Evolutionary conservation across 2,329 filamentous ascomycete genomes (phyloP).

Genomic region (Ophiostoma sp.): DNA sequence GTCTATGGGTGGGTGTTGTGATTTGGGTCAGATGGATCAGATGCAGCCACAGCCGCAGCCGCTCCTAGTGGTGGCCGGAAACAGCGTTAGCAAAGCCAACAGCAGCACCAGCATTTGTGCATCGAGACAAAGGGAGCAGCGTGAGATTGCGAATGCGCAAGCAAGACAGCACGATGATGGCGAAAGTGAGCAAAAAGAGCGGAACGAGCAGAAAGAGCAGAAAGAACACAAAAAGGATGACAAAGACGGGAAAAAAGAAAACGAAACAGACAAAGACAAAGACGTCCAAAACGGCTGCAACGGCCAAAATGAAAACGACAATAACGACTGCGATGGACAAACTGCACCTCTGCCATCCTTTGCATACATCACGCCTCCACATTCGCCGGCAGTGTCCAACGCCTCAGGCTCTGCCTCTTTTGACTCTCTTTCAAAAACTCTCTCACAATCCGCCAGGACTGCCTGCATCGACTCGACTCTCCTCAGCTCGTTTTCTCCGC

Average conservation of each 20-base stretch:
- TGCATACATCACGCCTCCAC: constrained; percentile 12
- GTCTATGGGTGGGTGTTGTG: constrained; percentile 8
- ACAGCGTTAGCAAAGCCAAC: constrained; percentile 4
- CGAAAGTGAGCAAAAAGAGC: neutral
- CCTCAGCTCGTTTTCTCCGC: neutral
- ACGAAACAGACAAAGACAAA: neutral
- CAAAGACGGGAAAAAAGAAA: neutral
- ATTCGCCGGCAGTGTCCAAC: neutral
- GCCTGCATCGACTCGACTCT: constrained; percentile 12
- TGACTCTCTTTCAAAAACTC: neutral
- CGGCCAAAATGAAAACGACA: neutral
- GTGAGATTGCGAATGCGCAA: constrained; percentile 24
- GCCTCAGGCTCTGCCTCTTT: neutral
- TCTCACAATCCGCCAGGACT: neutral
- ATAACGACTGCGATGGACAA: neutral
- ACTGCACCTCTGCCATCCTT: neutral
- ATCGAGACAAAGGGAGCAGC: constrained; percentile 15
- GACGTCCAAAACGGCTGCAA: neutral
- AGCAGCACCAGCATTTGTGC: neutral
- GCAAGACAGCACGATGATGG: constrained; percentile 17
- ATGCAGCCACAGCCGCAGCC: neutral
- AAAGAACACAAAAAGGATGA: neutral
- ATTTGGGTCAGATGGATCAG: neutral
- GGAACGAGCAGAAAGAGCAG: neutral
- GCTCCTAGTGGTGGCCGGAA: constrained; percentile 8